Base-by-base conservation (phyloP, 805 yeast species). In the Yarrowia yakushimensis region DNA sequence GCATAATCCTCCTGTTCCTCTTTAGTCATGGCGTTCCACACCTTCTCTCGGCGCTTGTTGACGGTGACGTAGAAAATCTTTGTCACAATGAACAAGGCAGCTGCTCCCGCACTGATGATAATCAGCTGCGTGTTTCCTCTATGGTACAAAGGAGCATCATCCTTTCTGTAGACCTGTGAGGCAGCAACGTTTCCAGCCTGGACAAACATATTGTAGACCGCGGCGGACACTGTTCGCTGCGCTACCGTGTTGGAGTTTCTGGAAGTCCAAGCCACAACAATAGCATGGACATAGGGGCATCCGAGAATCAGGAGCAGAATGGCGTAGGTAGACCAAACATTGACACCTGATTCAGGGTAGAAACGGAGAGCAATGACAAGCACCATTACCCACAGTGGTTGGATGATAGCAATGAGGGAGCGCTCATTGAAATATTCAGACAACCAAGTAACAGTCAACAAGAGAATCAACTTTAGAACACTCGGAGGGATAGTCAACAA, bases 201-300 rank as follows among this genome's bases (percentile, higher is more conserved):
- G 0, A 82, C 82, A 69, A 78, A 80, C 77, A 85, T 84, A 67
- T 86, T 87, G 69, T 82, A 85, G 46, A 86, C 63, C 0, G 90
- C 84, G 0, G 89, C 82, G 15, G 86, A 79, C 2, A 86, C 84
- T 0, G 90, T 82, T 66, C 92, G 74, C 1, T 82, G 75, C 18
- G 85, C 72, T 23, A 86, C 87, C 0, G 86, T 77, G 69, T 83
- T 81, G 10, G 88, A 79, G 67, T 85, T 85, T 31, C 81, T 71
- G 0, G 90, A 85, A 64, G 83, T 79, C 85, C 88, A 82, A 22
- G 82, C 74, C 27, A 83, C 85, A 64, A 81, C 74, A 50, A 85
- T 71, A 0, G 87, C 82, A 73, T 82, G 83, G 20, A 79, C 74
- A 39, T 78, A 77, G 1, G 75, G 75, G n/a, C 54, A 63, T 3